These are phyloP conservation scores for Aureobasidium leucospermi DNA, from an alignment of 2,329 filamentous ascomycete species.

Conservation along the genomic window DNA sequence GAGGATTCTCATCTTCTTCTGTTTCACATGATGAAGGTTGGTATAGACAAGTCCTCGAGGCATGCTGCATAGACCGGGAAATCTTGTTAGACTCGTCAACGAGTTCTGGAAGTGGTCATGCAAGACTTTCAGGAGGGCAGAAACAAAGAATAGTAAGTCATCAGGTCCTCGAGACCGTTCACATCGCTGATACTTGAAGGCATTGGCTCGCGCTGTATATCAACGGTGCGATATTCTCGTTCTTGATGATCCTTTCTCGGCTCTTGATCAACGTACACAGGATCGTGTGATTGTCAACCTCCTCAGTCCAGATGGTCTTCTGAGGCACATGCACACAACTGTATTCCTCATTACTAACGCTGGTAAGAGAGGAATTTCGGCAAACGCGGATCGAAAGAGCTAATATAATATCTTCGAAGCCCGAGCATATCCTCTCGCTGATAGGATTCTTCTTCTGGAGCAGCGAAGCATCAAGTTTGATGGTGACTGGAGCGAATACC, in stretches of 20 bases:
- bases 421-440: neutral
- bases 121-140: constrained; percentile 45
- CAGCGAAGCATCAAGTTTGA: neutral
- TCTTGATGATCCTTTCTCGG: constrained; percentile 47
- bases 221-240: constrained; percentile 42
- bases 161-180: neutral
- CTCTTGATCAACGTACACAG: constrained; percentile 44
- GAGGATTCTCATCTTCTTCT: constrained; percentile 51
- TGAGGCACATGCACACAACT: constrained; percentile 25
- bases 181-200: constrained; percentile 13
- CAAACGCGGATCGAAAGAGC: too few relatives aligned
- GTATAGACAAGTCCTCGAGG: constrained; percentile 25
- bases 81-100: constrained; percentile 33
- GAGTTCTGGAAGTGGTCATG: constrained; percentile 43
- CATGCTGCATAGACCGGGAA: constrained; percentile 17
- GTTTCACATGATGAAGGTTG: constrained; percentile 24
- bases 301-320: constrained; percentile 37
- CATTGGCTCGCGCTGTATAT: constrained; percentile 48
- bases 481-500: neutral
- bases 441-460: neutral
- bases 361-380: neutral
- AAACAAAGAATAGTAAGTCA: constrained; percentile 41
- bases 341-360: neutral
- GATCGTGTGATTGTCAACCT: constrained; percentile 41
- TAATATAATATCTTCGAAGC: neutral